Percentiles rank a stretch among this genome's conserved stretches.
Conservation (phyloP, 2,329 filamentous ascomycete species). For the Cercospora sp. region DNA sequence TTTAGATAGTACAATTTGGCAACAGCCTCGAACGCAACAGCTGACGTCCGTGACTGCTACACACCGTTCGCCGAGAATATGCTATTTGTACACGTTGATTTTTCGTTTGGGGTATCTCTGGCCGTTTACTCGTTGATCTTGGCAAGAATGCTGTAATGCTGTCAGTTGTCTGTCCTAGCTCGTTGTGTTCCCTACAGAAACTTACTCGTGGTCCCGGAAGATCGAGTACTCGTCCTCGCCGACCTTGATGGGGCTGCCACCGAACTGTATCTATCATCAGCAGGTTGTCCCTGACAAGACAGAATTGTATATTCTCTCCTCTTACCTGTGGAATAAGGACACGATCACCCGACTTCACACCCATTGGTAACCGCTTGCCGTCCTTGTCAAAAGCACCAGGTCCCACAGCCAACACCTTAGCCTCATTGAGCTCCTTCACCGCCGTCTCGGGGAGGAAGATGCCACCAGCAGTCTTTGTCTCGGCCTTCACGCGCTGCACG, state of each 20-base stretch:
- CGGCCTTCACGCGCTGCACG: conserved; percentile 95
- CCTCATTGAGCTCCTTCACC: conserved; percentile 98
- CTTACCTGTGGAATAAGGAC: conserved; percentile 93
- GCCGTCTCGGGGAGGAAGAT: conserved; percentile 97
- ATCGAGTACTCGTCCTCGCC: conserved; percentile 95
- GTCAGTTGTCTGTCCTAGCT: conserved; percentile 25
- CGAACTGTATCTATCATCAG: conserved; percentile 61
- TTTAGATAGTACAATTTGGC: conserved; percentile 14
- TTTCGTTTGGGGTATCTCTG: conserved; percentile 22
- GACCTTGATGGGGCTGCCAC: conserved; percentile 93
- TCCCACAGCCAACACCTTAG: conserved; percentile 91
- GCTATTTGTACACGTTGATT: conserved; percentile 32
- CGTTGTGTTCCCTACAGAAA: too few species aligned
- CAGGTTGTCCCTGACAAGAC: too few species aligned
- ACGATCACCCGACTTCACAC: conserved; percentile 80
- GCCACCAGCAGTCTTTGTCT: conserved; percentile 91
- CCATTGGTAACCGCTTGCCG: conserved; percentile 82
- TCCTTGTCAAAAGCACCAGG: conserved; percentile 85
- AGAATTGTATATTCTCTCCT: not conserved
- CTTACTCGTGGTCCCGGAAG: conserved; percentile 95
- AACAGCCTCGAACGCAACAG: conserved; percentile 14
- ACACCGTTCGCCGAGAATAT: conserved; percentile 19
- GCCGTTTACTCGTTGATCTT: conserved; percentile 90
- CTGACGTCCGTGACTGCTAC: conserved; percentile 9
- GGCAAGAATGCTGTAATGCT: conserved; percentile 73